Evolutionary conservation across 2,329 filamentous ascomycete genomes (phyloP).

Genomic region (Exophiala aquamarina): DNA sequence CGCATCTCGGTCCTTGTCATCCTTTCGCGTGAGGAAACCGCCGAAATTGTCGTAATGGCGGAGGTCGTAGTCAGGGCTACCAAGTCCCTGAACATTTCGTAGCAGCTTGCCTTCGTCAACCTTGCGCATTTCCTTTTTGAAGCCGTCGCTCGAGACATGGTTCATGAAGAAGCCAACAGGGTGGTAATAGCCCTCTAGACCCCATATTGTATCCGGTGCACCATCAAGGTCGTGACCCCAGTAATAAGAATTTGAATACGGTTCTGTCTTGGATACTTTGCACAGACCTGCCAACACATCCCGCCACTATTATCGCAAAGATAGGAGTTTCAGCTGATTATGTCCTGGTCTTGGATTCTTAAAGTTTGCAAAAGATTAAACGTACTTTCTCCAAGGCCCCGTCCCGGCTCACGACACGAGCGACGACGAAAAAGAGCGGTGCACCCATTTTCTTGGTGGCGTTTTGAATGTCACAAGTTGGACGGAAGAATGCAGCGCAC

Average conservation of each 20-base stretch:
- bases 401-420: slow-evolving; percentile 9
- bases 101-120: slow-evolving; percentile 19
- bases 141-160: slow-evolving; percentile 1
- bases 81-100: slow-evolving; percentile 9
- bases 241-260: slow-evolving; percentile 14
- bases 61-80: slow-evolving; percentile 14
- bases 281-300: slow-evolving; percentile 6
- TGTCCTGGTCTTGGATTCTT: not conserved
- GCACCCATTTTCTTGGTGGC: no score
- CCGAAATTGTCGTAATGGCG: slow-evolving; percentile 8
- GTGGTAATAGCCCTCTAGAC: slow-evolving; percentile 12
- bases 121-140: slow-evolving; percentile 31
- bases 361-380: not conserved
- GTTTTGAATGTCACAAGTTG: no score
- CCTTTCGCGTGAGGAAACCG: slow-evolving; percentile 5
- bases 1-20: slow-evolving; percentile 8
- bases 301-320: slow-evolving; percentile 5
- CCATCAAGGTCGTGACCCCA: slow-evolving; percentile 13
- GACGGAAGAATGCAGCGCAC: no score
- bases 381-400: slow-evolving; percentile 11
- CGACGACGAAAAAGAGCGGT: slow-evolving; percentile 10
- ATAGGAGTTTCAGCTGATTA: not conserved
- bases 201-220: slow-evolving; percentile 13
- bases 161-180: slow-evolving; percentile 11
- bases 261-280: slow-evolving; percentile 11